Base-by-base conservation (phyloP, 1,139 yeast species). In the Candida sp. region DNA sequence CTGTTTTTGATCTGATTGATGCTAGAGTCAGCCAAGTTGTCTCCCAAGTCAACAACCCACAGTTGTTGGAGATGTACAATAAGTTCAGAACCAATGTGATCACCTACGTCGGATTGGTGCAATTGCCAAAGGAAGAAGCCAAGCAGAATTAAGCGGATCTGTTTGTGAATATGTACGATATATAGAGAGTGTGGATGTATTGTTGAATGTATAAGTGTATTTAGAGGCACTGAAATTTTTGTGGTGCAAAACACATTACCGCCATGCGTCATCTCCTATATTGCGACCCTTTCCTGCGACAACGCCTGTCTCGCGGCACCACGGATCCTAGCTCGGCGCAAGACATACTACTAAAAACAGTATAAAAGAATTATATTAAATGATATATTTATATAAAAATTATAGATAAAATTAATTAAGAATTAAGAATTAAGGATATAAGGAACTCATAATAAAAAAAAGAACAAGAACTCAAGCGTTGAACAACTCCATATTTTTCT, bases 1-100 rank as follows among this genome's bases (percentile, higher is more conserved):
- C 68, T 5, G 70, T 79, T 7, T 65, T 80, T 25, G 58, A 63
- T 8, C 71, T 69, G 49, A 76, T 74, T 58, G 85, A 81, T 56
- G 52, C 60, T 39, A 66, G 63, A 49, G 61, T 73, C 25, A 64
- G 58, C 33, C 70, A 63, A 46, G 47, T 70, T 5, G 59, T 74
- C 49, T 40, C 23, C n/a, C 49, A 46, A 31, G 58, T 65, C 52
- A 63, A 62, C 39, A 48, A 47, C 30, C 68, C 69, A 22, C 69
- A 68, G 50, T 50, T 53, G 42, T 39, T 39, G 5, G 51, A 47
- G 17, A 8, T 48, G 17, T 54, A 53, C 42, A 38, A 39, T 12
- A 46, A 38, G 3, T 6, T 39, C 5, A 49, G 44, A 46, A 23
- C 22, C n/a, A 26, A 32, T 7, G 37, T 25, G 3, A 26, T 47